A percentile compares a stretch with the other conserved stretches of the same genome.
Conservation (phyloP, 495 filamentous ascomycete genomes). For the Penicillium turbatum region DNA sequence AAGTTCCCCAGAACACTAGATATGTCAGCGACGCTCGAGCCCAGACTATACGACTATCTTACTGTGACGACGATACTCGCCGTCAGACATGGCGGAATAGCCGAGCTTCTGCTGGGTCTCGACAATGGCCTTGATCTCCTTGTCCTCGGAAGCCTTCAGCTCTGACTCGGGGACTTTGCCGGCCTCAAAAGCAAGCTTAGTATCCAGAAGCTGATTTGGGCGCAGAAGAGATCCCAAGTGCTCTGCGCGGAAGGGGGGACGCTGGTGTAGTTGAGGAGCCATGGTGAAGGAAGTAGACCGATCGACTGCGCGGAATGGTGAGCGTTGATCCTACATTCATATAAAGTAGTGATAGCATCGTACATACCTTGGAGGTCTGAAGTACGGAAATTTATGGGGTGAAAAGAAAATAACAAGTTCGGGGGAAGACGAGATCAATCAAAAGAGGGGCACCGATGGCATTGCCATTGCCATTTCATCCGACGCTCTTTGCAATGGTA, state of each 20-base stretch:
- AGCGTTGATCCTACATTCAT: not conserved
- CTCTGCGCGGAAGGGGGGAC: slow-evolving; percentile 77
- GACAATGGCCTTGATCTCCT: slow-evolving; percentile 62
- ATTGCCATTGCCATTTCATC: slow-evolving; percentile 11
- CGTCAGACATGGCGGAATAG: slow-evolving; percentile 64
- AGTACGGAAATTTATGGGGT: not conserved
- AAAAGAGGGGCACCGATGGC: slow-evolving; percentile 21
- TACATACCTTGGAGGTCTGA: not conserved
- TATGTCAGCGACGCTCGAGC: not conserved
- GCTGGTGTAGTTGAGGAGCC: slow-evolving; percentile 47
- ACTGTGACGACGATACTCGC: slow-evolving; percentile 70
- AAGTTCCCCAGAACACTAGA: slow-evolving; percentile 64
- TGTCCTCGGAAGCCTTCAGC: slow-evolving; percentile 54
- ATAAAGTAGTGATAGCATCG: too few species aligned
- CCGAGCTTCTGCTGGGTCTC: slow-evolving; percentile 62
- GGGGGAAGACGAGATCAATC: not conserved
- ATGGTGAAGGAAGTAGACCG: slow-evolving; percentile 23
- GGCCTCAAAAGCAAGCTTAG: slow-evolving; percentile 54
- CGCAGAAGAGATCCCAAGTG: slow-evolving; percentile 80
- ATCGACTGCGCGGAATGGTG: not conserved
- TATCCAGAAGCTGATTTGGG: slow-evolving; percentile 63
- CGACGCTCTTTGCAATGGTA: not conserved
- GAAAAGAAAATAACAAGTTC: slow-evolving; percentile 1
- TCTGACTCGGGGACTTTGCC: slow-evolving; percentile 37
- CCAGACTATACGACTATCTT: slow-evolving; percentile 13